Evolutionary conservation across 306 rosid species (phyloP).

Genomic region (Prosopis cineraria): DNA sequence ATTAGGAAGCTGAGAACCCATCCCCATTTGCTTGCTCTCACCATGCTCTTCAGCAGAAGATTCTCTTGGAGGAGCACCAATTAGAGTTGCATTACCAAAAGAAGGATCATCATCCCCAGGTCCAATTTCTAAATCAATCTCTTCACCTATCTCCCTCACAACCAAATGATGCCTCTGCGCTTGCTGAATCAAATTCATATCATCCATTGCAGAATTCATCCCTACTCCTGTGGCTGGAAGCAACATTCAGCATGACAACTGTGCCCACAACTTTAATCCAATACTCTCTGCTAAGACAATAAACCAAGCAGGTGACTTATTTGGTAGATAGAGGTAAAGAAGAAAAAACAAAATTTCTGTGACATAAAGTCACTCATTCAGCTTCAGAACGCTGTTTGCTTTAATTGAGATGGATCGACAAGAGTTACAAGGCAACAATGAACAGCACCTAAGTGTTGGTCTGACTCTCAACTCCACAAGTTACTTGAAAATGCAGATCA

Average conservation of each 20-base stretch:
- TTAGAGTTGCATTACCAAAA: conserved; percentile 73
- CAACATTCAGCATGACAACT: conserved; percentile 93
- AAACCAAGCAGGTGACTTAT: neutral
- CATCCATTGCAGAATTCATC: conserved; percentile 96
- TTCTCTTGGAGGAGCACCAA: conserved; percentile 71
- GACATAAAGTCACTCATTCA: neutral
- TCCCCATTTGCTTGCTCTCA: conserved; percentile 79
- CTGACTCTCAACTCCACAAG: neutral
- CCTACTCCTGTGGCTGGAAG: conserved; percentile 62
- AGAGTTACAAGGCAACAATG: conserved; percentile 3
- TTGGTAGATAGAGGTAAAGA: neutral
- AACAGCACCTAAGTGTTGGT: conserved; percentile 1
- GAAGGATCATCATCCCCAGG: conserved; percentile 95
- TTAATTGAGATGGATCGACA: conserved; percentile 23
- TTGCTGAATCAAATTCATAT: conserved; percentile 93
- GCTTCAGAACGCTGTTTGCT: conserved; percentile 26
- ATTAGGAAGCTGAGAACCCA: conserved; percentile 79
- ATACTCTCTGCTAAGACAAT: conserved; percentile 29
- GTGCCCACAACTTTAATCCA: conserved; percentile 35
- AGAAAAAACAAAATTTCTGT: neutral
- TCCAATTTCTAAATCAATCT: conserved; percentile 96
- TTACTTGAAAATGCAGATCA: conserved; percentile 23
- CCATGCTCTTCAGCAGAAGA: conserved; percentile 79
- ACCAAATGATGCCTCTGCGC: conserved; percentile 95
- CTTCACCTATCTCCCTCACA: conserved; percentile 91